Evolutionary conservation across 2,329 filamentous ascomycete genomes (phyloP).

Genomic region (Lasiodiplodia sp.): DNA sequence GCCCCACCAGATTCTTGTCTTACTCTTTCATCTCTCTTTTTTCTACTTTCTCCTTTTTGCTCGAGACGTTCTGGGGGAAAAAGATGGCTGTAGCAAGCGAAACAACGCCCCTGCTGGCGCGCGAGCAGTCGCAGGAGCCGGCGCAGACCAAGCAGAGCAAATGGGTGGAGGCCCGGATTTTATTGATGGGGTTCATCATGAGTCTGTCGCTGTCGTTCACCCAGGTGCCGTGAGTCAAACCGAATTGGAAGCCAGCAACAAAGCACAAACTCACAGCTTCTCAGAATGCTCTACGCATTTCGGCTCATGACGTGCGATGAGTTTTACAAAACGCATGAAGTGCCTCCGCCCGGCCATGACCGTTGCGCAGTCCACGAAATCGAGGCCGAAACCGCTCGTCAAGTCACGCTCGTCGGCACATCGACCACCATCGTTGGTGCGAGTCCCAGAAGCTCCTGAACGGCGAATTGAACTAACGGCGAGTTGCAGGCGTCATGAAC

Average conservation of each 20-base stretch:
- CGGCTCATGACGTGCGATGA: slow-evolving; percentile 75
- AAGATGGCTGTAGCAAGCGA: slow-evolving; percentile 14
- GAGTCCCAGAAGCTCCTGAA: neutral
- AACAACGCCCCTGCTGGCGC: slow-evolving; percentile 33
- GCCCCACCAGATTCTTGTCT: neutral
- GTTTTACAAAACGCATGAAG: slow-evolving; percentile 68
- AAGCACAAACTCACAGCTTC: slow-evolving; percentile 9
- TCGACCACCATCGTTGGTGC: slow-evolving; percentile 71
- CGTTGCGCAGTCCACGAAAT: slow-evolving; percentile 69
- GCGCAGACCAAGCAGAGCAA: slow-evolving; percentile 34
- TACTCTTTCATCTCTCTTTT: neutral
- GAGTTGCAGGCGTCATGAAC: slow-evolving; percentile 59
- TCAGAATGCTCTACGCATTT: slow-evolving; percentile 66
- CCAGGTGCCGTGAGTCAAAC: slow-evolving; percentile 50
- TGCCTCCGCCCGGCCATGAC: slow-evolving; percentile 57
- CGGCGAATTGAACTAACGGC: neutral
- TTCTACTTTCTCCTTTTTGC: slow-evolving; percentile 2
- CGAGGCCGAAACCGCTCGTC: slow-evolving; percentile 68
- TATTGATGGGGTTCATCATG: slow-evolving; percentile 68
- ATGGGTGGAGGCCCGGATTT: slow-evolving; percentile 52
- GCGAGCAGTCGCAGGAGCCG: slow-evolving; percentile 2
- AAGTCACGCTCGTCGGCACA: slow-evolving; percentile 71
- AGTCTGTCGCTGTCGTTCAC: slow-evolving; percentile 60
- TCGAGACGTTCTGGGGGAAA: slow-evolving; percentile 16
- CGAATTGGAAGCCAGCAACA: too few species aligned